Conservation (phyloP, 805 yeast species). For the Yamadazyma insecticola region DNA sequence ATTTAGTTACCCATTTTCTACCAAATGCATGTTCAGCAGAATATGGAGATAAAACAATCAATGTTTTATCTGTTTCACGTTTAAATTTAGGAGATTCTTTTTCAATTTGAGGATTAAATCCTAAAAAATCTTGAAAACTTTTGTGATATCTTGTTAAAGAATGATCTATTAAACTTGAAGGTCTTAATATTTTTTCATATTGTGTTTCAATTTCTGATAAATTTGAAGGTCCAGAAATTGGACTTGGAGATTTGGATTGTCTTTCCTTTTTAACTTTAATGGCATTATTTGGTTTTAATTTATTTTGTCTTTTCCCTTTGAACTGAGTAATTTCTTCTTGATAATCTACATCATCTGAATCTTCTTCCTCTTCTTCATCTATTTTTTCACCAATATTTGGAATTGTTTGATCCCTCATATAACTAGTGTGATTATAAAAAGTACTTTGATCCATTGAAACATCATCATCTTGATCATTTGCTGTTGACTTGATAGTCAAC, state of each 20-base stretch:
- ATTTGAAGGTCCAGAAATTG: conserved; percentile 6
- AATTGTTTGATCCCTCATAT: conserved; percentile 26
- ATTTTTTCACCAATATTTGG: conserved; percentile 30
- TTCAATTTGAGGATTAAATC: conserved; percentile 39
- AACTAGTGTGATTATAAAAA: conserved; percentile 13
- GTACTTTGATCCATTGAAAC: conserved; percentile 36
- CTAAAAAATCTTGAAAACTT: conserved; percentile 40
- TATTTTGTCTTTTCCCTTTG: conserved; percentile 26
- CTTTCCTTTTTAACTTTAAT: conserved; percentile 12
- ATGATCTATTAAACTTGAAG: conserved; percentile 33
- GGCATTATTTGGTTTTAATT: conserved; percentile 23
- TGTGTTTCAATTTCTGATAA: conserved; percentile 4
- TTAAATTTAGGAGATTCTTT: conserved; percentile 35
- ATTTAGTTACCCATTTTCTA: conserved; percentile 70
- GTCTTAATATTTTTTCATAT: conserved; percentile 27
- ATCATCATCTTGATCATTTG: conserved; percentile 34
- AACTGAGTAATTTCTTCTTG: conserved; percentile 29
- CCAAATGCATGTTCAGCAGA: conserved; percentile 71
- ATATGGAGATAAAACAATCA: conserved; percentile 63
- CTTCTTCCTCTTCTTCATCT: conserved; percentile 29
- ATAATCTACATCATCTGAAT: background rate
- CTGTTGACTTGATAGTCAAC: conserved; percentile 34
- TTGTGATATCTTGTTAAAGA: conserved; percentile 32
- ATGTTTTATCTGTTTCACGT: conserved; percentile 41
- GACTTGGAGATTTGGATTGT: conserved; percentile 11